Conservation (phyloP, 805 yeast species). For the Jamesozyma rosinii region DNA sequence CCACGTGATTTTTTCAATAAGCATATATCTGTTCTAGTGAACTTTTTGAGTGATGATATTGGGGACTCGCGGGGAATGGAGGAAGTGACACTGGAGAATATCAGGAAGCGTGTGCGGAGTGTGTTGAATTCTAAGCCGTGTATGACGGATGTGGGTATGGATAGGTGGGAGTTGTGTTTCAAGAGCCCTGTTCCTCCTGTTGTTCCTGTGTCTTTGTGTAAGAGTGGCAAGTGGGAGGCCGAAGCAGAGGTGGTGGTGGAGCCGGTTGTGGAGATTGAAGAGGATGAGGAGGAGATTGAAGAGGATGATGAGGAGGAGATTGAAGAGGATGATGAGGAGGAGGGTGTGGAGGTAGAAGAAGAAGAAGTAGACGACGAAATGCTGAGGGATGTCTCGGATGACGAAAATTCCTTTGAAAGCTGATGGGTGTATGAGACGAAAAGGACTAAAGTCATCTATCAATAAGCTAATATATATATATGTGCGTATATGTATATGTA, state of each 20-base stretch:
- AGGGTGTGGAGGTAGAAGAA: constrained; percentile 13
- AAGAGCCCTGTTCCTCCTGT: constrained; percentile 1
- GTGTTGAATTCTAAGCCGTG: no score
- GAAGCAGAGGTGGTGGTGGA: background rate
- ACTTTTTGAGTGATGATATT: constrained; percentile 60
- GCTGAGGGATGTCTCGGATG: no score
- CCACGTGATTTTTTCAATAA: constrained; percentile 30
- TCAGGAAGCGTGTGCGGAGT: background rate
- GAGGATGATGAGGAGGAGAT: background rate
- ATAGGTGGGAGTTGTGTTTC: background rate
- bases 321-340: constrained; percentile 6
- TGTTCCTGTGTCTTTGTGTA: no score
- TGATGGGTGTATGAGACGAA: no score
- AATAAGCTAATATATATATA: background rate
- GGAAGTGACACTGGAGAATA: constrained; percentile 38
- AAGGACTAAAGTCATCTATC: background rate
- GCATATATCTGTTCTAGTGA: constrained; percentile 47
- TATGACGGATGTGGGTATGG: no score
- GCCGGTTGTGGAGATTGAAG: background rate
- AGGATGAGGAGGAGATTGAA: background rate
- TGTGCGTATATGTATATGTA: background rate
- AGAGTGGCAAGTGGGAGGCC: no score
- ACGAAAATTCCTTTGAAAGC: no score
- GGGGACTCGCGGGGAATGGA: constrained; percentile 54
- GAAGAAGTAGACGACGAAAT: constrained; percentile 7